These are phyloP conservation scores for Rhytidiadelphus loreus DNA, from an alignment of 225 moss, liverwort and hornwort species.

Conservation along the genomic window DNA sequence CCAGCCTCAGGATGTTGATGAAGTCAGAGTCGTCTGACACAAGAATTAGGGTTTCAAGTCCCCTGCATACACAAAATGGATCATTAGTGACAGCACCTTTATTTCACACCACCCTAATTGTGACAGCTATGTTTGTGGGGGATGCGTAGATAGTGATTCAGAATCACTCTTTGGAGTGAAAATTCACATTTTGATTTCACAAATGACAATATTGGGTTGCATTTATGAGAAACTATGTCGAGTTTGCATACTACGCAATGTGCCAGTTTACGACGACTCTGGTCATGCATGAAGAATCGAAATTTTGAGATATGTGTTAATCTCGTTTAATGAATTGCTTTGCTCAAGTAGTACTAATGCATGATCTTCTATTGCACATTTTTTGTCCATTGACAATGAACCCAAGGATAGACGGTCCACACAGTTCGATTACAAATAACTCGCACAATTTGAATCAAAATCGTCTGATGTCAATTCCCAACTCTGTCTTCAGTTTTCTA, in stretches of 20 bases:
- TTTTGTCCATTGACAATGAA: background rate
- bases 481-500: background rate
- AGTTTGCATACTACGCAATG: background rate
- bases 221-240: background rate
- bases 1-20: slow-evolving; percentile 47
- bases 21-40: slow-evolving; percentile 94
- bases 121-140: background rate
- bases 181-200: background rate
- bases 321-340: background rate
- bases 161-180: background rate
- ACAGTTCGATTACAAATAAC: background rate
- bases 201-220: background rate
- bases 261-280: background rate
- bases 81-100: background rate
- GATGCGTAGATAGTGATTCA: background rate
- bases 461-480: background rate
- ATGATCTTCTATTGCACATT: too few relatives aligned
- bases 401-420: background rate
- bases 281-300: background rate
- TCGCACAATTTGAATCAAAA: background rate
- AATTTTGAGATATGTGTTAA: background rate
- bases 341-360: background rate
- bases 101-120: background rate
- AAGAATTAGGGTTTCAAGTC: slow-evolving; percentile 58
- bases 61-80: slow-evolving; percentile 19